phyloP scores from a whole-genome alignment of 305 asterid species.

The Solanum chacoense region DNA sequence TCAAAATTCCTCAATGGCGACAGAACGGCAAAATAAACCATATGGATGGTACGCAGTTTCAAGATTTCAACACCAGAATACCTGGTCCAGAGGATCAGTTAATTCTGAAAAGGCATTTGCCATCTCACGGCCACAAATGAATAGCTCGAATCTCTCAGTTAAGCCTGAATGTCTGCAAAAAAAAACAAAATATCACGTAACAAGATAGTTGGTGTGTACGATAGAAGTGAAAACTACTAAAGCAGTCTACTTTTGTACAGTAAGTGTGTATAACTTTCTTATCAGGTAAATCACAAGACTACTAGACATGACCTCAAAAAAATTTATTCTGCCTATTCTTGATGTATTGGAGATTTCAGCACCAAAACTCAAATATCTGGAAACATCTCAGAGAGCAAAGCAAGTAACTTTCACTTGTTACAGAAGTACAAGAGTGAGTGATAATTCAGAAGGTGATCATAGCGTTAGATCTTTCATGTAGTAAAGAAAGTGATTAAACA shows the following conservation, averaged over 20 bases:
- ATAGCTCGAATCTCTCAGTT: slow-evolving; percentile 96
- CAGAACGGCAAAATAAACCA: neutral
- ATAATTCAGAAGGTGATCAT: neutral
- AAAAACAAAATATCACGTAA: neutral
- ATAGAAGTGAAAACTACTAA: neutral
- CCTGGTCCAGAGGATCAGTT: slow-evolving; percentile 97
- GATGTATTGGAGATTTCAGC: neutral
- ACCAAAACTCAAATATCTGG: neutral
- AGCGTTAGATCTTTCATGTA: neutral
- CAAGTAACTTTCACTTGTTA: neutral
- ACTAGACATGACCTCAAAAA: neutral
- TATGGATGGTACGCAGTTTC: neutral
- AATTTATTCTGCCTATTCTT: neutral
- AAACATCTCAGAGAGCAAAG: neutral
- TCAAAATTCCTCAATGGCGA: neutral
- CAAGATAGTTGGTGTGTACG: neutral
- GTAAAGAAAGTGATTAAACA: neutral
- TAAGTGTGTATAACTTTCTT: neutral
- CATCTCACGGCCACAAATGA: slow-evolving; percentile 92
- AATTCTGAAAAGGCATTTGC: slow-evolving; percentile 96
- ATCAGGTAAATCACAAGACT: neutral
- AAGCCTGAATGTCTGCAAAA: slow-evolving; percentile 59
- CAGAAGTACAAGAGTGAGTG: neutral
- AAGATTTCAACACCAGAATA: slow-evolving; percentile 8
- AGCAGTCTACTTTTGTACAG: neutral